Evolutionary conservation across 345 rosid species (phyloP).

Genomic region (Salix purpurea): DNA sequence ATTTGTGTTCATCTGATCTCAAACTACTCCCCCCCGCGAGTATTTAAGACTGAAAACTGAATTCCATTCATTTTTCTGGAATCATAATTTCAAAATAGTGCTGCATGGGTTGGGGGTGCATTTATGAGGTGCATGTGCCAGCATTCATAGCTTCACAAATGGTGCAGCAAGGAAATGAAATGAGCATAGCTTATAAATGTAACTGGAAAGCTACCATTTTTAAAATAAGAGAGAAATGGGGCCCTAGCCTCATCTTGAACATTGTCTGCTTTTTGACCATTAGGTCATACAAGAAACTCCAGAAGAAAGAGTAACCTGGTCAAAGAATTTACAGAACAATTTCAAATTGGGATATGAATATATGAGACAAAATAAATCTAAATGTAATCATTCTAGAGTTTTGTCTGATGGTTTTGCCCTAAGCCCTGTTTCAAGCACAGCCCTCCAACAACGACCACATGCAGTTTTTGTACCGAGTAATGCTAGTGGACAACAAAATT

Average conservation of each 20-base stretch:
- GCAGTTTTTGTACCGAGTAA: constrained; percentile 1
- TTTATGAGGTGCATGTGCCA: constrained; percentile 47
- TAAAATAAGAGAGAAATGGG: background rate
- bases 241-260: constrained; percentile 10
- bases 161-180: constrained; percentile 21
- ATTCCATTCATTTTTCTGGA: constrained; percentile 21
- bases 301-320: constrained; percentile 4
- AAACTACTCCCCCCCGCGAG: constrained; percentile 26
- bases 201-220: constrained; percentile 10
- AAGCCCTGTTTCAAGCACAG: constrained; percentile 21
- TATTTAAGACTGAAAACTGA: constrained; percentile 26
- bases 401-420: constrained; percentile 26
- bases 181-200: constrained; percentile 4
- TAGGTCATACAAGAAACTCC: constrained; percentile 3
- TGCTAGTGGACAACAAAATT: constrained; percentile 3
- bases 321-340: constrained; percentile 11
- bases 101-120: constrained; percentile 13
- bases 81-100: constrained; percentile 10
- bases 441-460: constrained; percentile 36
- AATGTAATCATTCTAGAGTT: constrained; percentile 10
- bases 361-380: constrained; percentile 9
- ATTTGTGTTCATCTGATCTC: constrained; percentile 27
- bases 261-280: constrained; percentile 10
- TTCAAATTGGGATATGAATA: background rate
- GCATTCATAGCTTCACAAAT: constrained; percentile 32